Evolutionary conservation across 2,329 filamentous ascomycete genomes (phyloP).

Genomic region (Teratosphaeria destructans): DNA sequence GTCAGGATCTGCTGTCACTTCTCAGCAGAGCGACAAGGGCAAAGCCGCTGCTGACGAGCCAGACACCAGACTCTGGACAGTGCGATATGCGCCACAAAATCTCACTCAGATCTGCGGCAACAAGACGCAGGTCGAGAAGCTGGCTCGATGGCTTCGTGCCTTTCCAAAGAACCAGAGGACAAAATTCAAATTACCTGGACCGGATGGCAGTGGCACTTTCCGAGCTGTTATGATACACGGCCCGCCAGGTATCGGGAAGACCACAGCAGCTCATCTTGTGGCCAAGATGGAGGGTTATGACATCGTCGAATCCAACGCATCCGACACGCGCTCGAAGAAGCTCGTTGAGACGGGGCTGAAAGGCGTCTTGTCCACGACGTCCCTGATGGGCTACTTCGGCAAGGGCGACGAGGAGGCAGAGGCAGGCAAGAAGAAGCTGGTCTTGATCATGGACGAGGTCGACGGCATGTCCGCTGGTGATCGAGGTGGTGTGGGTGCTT

Average conservation of each 20-base stretch:
- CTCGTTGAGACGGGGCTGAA: constrained; percentile 80
- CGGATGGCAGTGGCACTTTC: constrained; percentile 72
- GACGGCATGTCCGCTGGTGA: constrained; percentile 98
- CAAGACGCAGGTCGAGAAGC: constrained; percentile 77
- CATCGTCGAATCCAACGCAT: constrained; percentile 88
- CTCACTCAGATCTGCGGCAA: constrained; percentile 90
- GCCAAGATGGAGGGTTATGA: constrained; percentile 90
- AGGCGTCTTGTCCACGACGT: constrained; percentile 88
- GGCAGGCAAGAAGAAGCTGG: constrained; percentile 75
- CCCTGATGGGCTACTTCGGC: constrained; percentile 74
- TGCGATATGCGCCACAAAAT: constrained; percentile 83
- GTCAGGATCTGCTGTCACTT: constrained; percentile 14
- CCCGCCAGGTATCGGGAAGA: constrained; percentile 94
- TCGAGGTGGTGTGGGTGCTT: constrained; percentile 83
- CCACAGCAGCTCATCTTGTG: constrained; percentile 87
- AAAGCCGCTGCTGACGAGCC: constrained; percentile 30
- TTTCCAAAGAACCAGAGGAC: constrained; percentile 72
- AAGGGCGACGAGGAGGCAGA: constrained; percentile 74
- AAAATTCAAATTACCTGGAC: constrained; percentile 70
- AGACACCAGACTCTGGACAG: constrained; percentile 72
- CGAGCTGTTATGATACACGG: constrained; percentile 93
- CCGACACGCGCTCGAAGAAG: constrained; percentile 91
- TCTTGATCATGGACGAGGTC: constrained; percentile 97
- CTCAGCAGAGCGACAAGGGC: constrained; percentile 14
- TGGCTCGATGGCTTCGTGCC: constrained; percentile 74